A percentile compares a stretch with the other conserved stretches of the same genome.
These are phyloP conservation scores for Flaveria ramosissima DNA, from an alignment of 129 eudicot species.

Conservation along the genomic window DNA sequence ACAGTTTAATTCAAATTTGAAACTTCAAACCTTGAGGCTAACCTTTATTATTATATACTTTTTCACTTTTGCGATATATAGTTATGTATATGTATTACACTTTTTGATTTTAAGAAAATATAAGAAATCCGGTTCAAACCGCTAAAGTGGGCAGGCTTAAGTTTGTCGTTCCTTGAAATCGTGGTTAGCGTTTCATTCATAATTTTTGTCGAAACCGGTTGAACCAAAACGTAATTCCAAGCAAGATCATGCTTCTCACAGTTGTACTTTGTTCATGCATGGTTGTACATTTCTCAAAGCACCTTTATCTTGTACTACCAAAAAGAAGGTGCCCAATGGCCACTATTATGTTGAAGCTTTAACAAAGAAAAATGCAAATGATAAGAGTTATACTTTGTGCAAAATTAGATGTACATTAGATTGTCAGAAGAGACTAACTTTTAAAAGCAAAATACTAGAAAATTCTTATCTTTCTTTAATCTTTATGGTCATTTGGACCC, in stretches of 20 bases:
- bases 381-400: slow-evolving; percentile 13
- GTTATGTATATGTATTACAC: too few relatives aligned
- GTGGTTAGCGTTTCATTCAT: too few relatives aligned
- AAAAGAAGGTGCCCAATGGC: background rate
- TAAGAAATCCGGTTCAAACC: too few relatives aligned
- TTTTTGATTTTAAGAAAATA: too few relatives aligned
- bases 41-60: too few relatives aligned
- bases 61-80: too few relatives aligned
- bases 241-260: slow-evolving; percentile 7
- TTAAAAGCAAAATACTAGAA: slow-evolving; percentile 33
- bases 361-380: background rate
- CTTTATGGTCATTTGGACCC: slow-evolving; percentile 36
- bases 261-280: slow-evolving; percentile 20
- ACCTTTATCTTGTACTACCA: background rate
- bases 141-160: too few relatives aligned
- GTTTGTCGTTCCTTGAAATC: too few relatives aligned
- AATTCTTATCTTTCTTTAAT: slow-evolving; percentile 26
- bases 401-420: background rate
- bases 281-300: slow-evolving; percentile 9
- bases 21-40: too few relatives aligned
- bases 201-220: too few relatives aligned
- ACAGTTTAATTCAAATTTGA: too few relatives aligned
- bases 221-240: background rate
- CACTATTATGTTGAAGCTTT: background rate
- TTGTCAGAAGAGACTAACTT: slow-evolving; percentile 25